Evolutionary conservation across 345 rosid species (phyloP), one percentile per base, ranked within the genome.

Genomic region (Bruguiera parviflora): DNA sequence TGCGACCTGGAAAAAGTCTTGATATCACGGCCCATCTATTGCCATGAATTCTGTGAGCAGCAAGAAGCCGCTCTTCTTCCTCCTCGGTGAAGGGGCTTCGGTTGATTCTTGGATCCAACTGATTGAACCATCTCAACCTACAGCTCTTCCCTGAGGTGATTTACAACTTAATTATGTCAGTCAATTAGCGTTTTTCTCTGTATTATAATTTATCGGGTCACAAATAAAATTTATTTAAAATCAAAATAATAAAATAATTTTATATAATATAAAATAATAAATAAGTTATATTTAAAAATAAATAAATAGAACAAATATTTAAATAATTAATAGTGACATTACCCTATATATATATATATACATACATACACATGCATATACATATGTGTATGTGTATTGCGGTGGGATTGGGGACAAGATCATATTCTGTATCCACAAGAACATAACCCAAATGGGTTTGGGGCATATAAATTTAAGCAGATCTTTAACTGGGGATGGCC

Each of bases 101-200:
- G 60, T 94, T 91, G 71, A 94, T 94, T 60, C 89, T 84, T 5
- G 98, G 98, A 84, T 94, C 97, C 46, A 94, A 68, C 68, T 94
- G 98, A 73, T 91, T 94, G 76, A 82, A 94, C 98, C 98, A 94
- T 74, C 98, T 89, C 71, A 94, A 84, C 85, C 98, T 87, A 74
- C 96, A 94, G 59, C 98, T 91, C 80, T 93, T 93, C 49, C 97
- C 98, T 93, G 79, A 20, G 3, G 9, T 18, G 18, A 27, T 46
- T n/a, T 20, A 19, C 32, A 66, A 16, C 37, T 33, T 33, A 0
- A 9, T 33, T 7, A 7, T 33, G 37, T 33, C 37, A 33, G 37
- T 33, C 37, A 33, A 33, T 33, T 33, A 33, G 37, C 2, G 28
- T 27, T 27, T 27, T 27, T 27, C 2, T 27, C 2, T 27, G 27